Base-by-base conservation (phyloP, 1,284 basidiomycete genomes). In the Volvariella volvacea region DNA sequence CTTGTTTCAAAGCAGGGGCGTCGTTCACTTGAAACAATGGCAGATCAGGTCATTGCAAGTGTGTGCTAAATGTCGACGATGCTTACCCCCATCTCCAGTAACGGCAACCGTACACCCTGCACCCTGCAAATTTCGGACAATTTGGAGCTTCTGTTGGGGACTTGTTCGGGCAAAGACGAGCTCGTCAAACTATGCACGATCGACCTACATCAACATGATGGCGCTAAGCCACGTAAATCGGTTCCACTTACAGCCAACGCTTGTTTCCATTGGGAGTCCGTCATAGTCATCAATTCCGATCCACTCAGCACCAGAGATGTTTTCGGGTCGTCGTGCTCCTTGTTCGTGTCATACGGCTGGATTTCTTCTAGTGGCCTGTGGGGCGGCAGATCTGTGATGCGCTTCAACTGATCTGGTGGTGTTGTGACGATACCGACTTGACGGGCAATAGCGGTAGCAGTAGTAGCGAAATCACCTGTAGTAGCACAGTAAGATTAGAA, bases 161-260 rank as follows among this genome's bases (percentile, higher is more conserved):
- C 80, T 82, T 1, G 83, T 87, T 22, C 84, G 72, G 0, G 83
- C 80, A 49, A 88, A 88, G 6, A 87, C 83, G 45, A 87, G 72
- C 56, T 87, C 84, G 22, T 75, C 68, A 57, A 80, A 86, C 41
- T 36, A 36, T 69, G 61, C 33, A 55, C 56, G 6, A 58, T 49
- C n/a, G n/a, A n/a, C n/a, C 21, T 47, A 48, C 31, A 49, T 47
- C 16, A 56, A 41, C 33, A 57, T 55, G 3, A 34, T 30, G 1
- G 39, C 22, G 28, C 48, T 49, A 33, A 58, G 42, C n/a, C n/a
- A n/a, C n/a, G n/a, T n/a, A n/a, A n/a, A n/a, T n/a, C n/a, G n/a
- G n/a, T n/a, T n/a, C n/a, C 6, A 42, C 52, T 45, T 21, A 53
- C 53, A 19, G 51, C 42, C 19, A 53, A 30, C 19, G 42, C 48